Evolutionary conservation across 148 eudicot genomes (phyloP).

Genomic region (Vaccinium macrocarpon): DNA sequence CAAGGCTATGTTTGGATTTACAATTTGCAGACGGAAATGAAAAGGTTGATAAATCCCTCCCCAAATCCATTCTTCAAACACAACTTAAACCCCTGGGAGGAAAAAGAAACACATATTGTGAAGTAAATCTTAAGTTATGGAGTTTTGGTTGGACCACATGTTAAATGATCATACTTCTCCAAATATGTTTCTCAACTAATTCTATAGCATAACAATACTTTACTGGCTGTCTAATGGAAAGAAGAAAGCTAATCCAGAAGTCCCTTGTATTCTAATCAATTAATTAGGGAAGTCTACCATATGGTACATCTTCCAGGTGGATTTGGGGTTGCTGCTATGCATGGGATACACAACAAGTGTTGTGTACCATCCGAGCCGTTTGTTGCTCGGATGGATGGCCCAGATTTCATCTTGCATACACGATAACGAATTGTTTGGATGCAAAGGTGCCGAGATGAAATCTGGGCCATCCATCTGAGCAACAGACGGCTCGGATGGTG

Average conservation of each 20-base stretch:
- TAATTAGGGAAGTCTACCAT: not conserved
- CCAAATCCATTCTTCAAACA: not conserved
- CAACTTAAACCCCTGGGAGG: not conserved
- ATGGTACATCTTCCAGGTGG: not conserved
- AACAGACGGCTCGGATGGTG: no score
- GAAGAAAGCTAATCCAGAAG: not conserved
- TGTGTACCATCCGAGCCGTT: no score
- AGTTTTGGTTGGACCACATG: not conserved
- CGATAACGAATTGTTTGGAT: no score
- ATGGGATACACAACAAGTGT: no score
- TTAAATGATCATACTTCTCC: not conserved
- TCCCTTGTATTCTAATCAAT: not conserved
- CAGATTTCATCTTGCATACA: no score
- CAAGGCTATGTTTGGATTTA: not conserved
- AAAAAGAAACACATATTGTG: not conserved
- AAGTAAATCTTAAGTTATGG: not conserved
- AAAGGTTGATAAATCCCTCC: not conserved
- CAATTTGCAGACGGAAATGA: not conserved
- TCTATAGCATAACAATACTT: not conserved
- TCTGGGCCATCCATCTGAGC: no score
- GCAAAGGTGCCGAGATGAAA: no score
- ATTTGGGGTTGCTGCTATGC: not conserved
- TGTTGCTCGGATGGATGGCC: no score
- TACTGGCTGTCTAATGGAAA: not conserved
- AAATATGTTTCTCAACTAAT: not conserved